These are phyloP conservation scores for Scutellaria barbata DNA, from an alignment of 257 asterid species.

Conservation along the genomic window DNA sequence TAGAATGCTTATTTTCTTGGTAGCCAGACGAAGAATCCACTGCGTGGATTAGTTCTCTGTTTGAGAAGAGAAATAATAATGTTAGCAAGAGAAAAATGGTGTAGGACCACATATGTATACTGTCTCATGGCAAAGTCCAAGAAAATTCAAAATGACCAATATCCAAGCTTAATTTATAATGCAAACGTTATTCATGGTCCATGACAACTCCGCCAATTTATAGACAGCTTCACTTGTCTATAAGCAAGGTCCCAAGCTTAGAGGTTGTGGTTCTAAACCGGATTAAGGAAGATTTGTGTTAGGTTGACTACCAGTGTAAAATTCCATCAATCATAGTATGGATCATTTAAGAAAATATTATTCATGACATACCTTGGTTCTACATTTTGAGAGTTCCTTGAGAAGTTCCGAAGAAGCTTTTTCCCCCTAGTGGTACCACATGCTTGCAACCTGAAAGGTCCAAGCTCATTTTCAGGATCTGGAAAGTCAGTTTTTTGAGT, in stretches of 20 bases:
- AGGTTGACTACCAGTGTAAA: no score
- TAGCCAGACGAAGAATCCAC: conserved; percentile 48
- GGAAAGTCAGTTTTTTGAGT: conserved; percentile 51
- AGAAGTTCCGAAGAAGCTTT: conserved; percentile 55
- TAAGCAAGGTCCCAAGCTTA: no score
- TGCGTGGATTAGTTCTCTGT: conserved; percentile 56
- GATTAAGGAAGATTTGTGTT: no score
- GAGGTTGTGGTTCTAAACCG: no score
- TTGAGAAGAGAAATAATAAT: conserved; percentile 11
- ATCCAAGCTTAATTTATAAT: background rate
- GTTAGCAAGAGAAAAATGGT: conserved; percentile 17
- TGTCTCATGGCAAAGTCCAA: background rate
- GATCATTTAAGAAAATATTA: background rate
- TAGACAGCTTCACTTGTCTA: no score
- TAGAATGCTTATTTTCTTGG: conserved; percentile 51
- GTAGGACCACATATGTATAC: background rate
- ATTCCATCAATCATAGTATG: no score
- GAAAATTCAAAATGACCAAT: conserved; percentile 9
- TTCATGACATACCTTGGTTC: conserved; percentile 65
- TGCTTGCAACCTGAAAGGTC: conserved; percentile 41
- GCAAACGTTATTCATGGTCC: background rate
- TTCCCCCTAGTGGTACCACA: conserved; percentile 46
- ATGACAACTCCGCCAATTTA: no score
- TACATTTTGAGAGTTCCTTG: conserved; percentile 74
- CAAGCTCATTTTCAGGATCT: conserved; percentile 61